Evolutionary conservation across 164 flowering plant species (phyloP), one percentile per base, ranked within the genome.

Genomic region (Sextonia rubra): DNA sequence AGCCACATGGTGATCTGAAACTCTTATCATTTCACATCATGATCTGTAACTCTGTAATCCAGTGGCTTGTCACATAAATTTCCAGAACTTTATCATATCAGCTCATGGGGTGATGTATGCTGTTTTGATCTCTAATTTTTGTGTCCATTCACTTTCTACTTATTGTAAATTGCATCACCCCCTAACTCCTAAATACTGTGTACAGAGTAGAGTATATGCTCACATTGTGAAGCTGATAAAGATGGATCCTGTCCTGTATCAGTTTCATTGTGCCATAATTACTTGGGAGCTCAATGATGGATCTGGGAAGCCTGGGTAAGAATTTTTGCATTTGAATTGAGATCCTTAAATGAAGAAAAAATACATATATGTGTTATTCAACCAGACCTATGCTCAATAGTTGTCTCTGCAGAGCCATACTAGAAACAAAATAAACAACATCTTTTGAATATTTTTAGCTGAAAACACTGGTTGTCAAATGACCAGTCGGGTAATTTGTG

Each of bases 401-500:
- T 6, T 60, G 22, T n/a, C n/a, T n/a, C 27, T 48, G 23, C 23
- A 37, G 55, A 27, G 52, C 49, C 14, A 14, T 18, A 18, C 22
- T 22, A 24, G 23, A 22, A 11, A 18, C 20, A 18, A 60, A 60
- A 18, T 60, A 8, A 3, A 18, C 23, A n/a, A n/a, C n/a, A 24
- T 60, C 22, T 63, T 48, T 14, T 72, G 61, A 14, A 60, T 74
- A 66, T 94, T 94, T 83, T 85, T 90, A 78, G 97, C 49, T 67
- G 94, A 89, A 85, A 91, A 97, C 82, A 94, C 97, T 76, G 98
- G 97, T 17, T 86, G 80, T 77, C 97, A 92, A 78, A 83, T 82
- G 80, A 90, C 95, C 83, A 91, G 97, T 72, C 86, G 99, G 63
- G 91, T 95, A 68, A 79, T 95, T 47, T 90, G 93, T 77, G 88